Conservation (phyloP, 225 moss, liverwort and hornwort species). For the Bryoerythrophyllum caledonicum region DNA sequence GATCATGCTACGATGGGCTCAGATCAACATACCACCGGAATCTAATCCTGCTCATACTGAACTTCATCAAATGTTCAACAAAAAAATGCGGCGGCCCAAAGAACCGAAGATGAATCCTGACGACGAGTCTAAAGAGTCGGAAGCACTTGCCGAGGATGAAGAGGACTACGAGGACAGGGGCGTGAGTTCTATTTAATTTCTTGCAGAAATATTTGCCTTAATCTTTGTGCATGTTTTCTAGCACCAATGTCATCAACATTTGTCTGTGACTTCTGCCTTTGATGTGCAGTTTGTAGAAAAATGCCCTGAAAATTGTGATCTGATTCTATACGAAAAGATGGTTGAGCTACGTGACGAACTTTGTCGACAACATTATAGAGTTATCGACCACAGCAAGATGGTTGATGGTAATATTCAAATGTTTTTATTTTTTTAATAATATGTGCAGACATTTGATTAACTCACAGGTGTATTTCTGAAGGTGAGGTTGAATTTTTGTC, state of each 20-base stretch:
- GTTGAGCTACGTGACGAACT: slow-evolving; percentile 74
- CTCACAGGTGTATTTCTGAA: neutral
- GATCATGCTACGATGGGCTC: slow-evolving; percentile 64
- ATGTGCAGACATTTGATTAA: neutral
- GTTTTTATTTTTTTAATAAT: neutral
- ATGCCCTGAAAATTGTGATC: slow-evolving; percentile 75
- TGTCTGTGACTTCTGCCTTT: slow-evolving; percentile 3
- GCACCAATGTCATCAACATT: neutral
- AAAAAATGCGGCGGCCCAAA: slow-evolving; percentile 78
- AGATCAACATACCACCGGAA: slow-evolving; percentile 66
- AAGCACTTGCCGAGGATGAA: slow-evolving; percentile 67
- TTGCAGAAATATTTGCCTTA: no score
- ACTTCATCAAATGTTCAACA: slow-evolving; percentile 69
- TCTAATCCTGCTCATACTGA: slow-evolving; percentile 63
- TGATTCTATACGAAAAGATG: slow-evolving; percentile 70
- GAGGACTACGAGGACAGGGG: slow-evolving; percentile 95
- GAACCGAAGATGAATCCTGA: slow-evolving; percentile 69
- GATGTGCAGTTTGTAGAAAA: slow-evolving; percentile 53
- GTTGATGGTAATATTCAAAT: slow-evolving; percentile 60
- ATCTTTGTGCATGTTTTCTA: no score
- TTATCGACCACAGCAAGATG: slow-evolving; percentile 74
- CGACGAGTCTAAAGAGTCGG: slow-evolving; percentile 79
- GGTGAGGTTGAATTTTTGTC: neutral
- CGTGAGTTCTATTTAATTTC: slow-evolving; percentile 39
- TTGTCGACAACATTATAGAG: slow-evolving; percentile 60